Evolutionary conservation across 768 basidiomycete species (phyloP), one percentile per base, ranked within the genome.

Genomic region (Mycena indigotica): DNA sequence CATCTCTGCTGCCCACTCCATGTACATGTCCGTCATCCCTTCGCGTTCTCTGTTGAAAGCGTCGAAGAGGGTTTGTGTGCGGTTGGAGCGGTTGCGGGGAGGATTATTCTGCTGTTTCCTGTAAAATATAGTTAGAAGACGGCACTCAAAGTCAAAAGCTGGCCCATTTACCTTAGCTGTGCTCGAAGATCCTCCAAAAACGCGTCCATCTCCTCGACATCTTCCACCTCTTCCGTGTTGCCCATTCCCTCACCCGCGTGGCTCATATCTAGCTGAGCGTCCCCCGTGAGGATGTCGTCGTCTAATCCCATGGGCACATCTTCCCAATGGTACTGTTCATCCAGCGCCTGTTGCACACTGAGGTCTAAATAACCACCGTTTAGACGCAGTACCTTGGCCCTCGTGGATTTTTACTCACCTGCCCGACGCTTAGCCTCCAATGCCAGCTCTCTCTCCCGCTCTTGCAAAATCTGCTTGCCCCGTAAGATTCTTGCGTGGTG

Each of bases 171-270:
- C n/a, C n/a, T n/a, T n/a, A n/a, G n/a, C n/a, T n/a, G n/a, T n/a
- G n/a, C 29, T 28, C 24, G 51, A 12, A 24, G 32, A 39, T 8
- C 32, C 32, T 35, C 32, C 17, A 35, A 35, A 8, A 35, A 35
- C 32, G 32, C 32, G 32, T 35, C 32, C 17, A 8, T 17, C 32
- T 8, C 32, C 8, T 35, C 10, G 32, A 17, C 32, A 35, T 35
- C 32, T 23, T 30, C 28, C 21, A 45, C 56, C 3, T 57, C 56
- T 6, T 57, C 50, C 16, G 32, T 3, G 5, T 52, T 44, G 6
- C n/a, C 25, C 28, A 17, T 41, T 29, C 12, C 56, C 21, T 50
- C 50, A 3, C 56, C 49, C 1, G 50, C 56, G 16, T 57, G 50
- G 41, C 56, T 57, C 21, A 57, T 52, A 15, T 57, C 56, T 4